Evolutionary conservation across 495 filamentous ascomycete species (phyloP), one percentile per base, ranked within the genome.

Genomic region (Eremomyces bilateralis): DNA sequence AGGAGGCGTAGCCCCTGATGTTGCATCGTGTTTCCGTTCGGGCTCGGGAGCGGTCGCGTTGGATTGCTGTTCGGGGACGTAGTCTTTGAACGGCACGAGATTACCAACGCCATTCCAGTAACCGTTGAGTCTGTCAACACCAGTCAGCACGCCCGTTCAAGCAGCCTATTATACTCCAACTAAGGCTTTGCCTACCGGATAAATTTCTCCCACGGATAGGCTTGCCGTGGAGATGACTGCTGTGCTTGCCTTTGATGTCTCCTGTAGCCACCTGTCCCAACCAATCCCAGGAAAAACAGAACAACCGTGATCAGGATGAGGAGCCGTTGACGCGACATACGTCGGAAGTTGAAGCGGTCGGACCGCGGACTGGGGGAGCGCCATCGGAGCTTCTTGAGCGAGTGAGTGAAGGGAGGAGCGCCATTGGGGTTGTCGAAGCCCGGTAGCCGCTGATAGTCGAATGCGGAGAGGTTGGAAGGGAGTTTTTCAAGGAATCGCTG

Each of bases 81-180:
- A 54, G 20, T 56, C 43, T 15, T 25, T 21, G 31, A 16, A 36
- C 3, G 49, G 38, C 15, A 58, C 51, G 12, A 58, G 33, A 10
- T 33, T 46, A 11, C 47, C 30, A 12, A 58, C 31, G 22, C 54
- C 54, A 33, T 50, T 53, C 40, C 48, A 58, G 44, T 48, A 53
- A 20, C 53, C 52, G 37, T 48, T 36, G 13, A 56, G 38, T 8
- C 46, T 44, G 24, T 33, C 29, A 31, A 31, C n/a, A 18, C 5
- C 8, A n/a, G 32, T 45, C 38, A 43, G 39, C 31, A 4, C 36
- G 1, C 12, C 15, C n/a, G 20, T 15, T 15, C 22, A 1, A 4
- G 19, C 21, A 19, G 15, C 10, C 20, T 18, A 28, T 34, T 12
- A 29, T 27, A 8, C 24, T 27, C 24, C n/a, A n/a, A n/a, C n/a